These are phyloP conservation scores for Suillus tomentosus DNA, from an alignment of 768 basidiomycete species.

Conservation along the genomic window DNA sequence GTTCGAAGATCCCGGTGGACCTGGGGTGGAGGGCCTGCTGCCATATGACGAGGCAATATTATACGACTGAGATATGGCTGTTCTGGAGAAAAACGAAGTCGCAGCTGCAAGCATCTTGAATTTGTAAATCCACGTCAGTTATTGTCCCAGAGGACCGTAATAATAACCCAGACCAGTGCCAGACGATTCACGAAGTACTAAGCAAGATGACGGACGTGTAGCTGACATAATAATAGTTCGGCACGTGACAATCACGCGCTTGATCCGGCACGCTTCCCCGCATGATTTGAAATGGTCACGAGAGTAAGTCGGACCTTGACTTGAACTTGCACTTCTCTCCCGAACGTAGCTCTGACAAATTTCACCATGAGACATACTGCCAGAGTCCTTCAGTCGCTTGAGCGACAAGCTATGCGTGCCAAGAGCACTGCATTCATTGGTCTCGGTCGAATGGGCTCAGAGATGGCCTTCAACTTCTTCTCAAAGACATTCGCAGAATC, in stretches of 20 bases:
- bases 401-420: constrained; percentile 38
- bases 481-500: constrained; percentile 63
- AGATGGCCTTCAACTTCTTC: constrained; percentile 87
- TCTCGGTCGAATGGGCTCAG: constrained; percentile 84
- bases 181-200: neutral
- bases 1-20: constrained; percentile 33
- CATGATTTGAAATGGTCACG: constrained; percentile 5
- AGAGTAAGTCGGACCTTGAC: neutral
- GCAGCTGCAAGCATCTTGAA: constrained; percentile 74
- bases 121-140: neutral
- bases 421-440: constrained; percentile 79
- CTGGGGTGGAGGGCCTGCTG: constrained; percentile 41
- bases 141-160: neutral
- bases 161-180: neutral
- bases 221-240: constrained; percentile 13
- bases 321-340: neutral
- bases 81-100: constrained; percentile 79
- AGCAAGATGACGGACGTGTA: neutral
- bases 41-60: constrained; percentile 50
- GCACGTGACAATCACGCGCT: constrained; percentile 3
- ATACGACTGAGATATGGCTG: constrained; percentile 81
- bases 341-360: too few relatives aligned
- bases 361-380: constrained; percentile 52
- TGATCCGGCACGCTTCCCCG: neutral
- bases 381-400: constrained; percentile 42